Evolutionary conservation across 176 grass and related monocot species (phyloP), one percentile per base, ranked within the genome.

Genomic region (Carex parvula): DNA sequence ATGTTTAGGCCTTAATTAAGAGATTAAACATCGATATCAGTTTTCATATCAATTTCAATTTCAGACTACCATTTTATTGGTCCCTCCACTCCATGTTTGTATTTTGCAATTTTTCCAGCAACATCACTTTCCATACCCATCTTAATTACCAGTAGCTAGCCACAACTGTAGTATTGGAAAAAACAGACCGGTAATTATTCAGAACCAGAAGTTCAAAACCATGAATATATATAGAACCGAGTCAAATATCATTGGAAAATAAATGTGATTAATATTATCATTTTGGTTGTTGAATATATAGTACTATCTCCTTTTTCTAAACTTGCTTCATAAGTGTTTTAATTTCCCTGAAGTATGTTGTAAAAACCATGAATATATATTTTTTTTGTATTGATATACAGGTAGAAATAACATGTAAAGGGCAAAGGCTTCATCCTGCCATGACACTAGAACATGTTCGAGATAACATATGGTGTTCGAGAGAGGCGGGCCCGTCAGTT

Each of bases 391-490:
- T 21, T 81, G 7, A 32, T 65, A 32, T 50, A 65, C 79, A 88
- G 86, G 86, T 88, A 81, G 80, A 88, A 74, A 65, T 84, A 30
- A 67, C 80, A 79, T 88, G 86, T 79, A 88, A 69, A 88, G 86
- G 69, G 3, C 80, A 83, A 84, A 67, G 60, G 59, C 80, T 88
- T 83, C 86, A 66, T 88, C 80, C 86, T 50, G 60, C 17, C 69
- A 77, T 79, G 79, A 79, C 56, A 39, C 59, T 88, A 61, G 65
- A 76, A 44, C 58, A 88, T 26, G 86, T 79, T 77, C 68, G 86
- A 66, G 80, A 84, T 64, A 88, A 35, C 69, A 67, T 88, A 32
- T 84, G 86, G 86, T 84, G 80, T 58, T 88, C 20, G 68, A 42
- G 46, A 42, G 85, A 87, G 85, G 65, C 56, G 21, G 80, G 41